Evolutionary conservation across 768 basidiomycete genomes (phyloP), one percentile per base, ranked within the genome.

Genomic region (Flagelloscypha sp.): DNA sequence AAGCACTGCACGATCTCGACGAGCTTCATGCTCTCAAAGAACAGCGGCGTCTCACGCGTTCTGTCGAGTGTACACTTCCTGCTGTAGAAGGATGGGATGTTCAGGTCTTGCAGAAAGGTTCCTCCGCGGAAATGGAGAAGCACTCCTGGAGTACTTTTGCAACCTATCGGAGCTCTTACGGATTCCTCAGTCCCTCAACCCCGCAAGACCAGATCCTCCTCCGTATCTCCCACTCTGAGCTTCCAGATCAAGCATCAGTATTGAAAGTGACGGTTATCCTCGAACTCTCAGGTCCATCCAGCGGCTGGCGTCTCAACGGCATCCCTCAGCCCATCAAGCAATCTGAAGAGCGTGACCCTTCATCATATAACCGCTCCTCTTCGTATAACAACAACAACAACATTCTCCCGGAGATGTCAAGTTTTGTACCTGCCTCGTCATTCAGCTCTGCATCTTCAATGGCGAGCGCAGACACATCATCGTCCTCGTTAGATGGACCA

Each of bases 291-390:
- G 64, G 83, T 28, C 70, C 80, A 2, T 79, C 79, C 4, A 75
- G 74, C 44, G 84, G 83, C 24, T 65, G 97, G 6, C 70, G 93
- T 28, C 66, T 99, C 27, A 98, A 99, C 48, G 93, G 93, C 2
- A 62, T 88, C 10, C 76, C 80, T 4, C 82, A 84, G 46, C 54
- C 66, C 6, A 70, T 89, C 41, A 68, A 77, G 39, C 66, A 72
- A 27, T 49, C 76, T 7, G 79, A 87, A 49, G 76, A 78, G 36
- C 70, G 82, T 20, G 75, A 85, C 54, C 77, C 78, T 1, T 63
- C 67, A 3, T 72, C 77, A 6, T 68, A 70, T 44, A 54, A 65
- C n/a, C 32, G 71, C 74, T 34, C 66, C 79, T 0, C 70, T 77
- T 50, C 72, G 73, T 32, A 74, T 84, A 45, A 47, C 25, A 8